These are phyloP conservation scores for Solanum rostratum DNA, from an alignment of 257 asterid species.

Conservation along the genomic window DNA sequence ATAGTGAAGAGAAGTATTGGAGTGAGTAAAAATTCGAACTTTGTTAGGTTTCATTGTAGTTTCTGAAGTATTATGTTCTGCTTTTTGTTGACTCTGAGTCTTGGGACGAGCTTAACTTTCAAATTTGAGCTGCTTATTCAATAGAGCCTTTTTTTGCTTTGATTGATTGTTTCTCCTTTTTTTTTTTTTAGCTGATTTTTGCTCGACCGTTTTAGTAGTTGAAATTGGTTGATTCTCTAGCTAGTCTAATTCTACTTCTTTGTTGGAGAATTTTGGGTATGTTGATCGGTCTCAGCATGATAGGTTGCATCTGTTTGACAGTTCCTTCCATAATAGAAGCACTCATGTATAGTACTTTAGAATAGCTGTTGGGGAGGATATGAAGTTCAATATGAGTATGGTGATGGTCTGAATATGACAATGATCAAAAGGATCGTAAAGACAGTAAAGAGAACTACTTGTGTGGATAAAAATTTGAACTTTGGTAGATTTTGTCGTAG, in stretches of 20 bases:
- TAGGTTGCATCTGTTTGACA: neutral
- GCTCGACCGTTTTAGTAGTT: neutral
- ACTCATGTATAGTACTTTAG: neutral
- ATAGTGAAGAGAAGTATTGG: slow-evolving; percentile 59
- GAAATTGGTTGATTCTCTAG: neutral
- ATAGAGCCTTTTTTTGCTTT: neutral
- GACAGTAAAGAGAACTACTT: slow-evolving; percentile 48
- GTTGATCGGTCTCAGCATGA: neutral
- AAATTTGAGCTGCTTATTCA: neutral
- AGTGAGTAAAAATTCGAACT: slow-evolving; percentile 33
- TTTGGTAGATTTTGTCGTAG: neutral
- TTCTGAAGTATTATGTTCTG: neutral
- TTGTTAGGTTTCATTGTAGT: neutral
- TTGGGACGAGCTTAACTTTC: neutral
- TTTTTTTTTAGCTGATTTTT: neutral
- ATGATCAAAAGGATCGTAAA: neutral
- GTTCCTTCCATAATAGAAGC: neutral
- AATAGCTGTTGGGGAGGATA: slow-evolving; percentile 48
- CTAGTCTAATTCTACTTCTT: neutral
- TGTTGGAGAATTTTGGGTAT: neutral
- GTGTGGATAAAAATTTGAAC: slow-evolving; percentile 35
- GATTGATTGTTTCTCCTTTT: neutral
- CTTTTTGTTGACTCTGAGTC: neutral
- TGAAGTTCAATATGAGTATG: slow-evolving; percentile 23
- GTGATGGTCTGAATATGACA: neutral